Percentiles rank a stretch among this genome's conserved stretches.
phyloP scores from a whole-genome alignment of 2,329 filamentous ascomycete genomes.

The Fusarium sp. region DNA sequence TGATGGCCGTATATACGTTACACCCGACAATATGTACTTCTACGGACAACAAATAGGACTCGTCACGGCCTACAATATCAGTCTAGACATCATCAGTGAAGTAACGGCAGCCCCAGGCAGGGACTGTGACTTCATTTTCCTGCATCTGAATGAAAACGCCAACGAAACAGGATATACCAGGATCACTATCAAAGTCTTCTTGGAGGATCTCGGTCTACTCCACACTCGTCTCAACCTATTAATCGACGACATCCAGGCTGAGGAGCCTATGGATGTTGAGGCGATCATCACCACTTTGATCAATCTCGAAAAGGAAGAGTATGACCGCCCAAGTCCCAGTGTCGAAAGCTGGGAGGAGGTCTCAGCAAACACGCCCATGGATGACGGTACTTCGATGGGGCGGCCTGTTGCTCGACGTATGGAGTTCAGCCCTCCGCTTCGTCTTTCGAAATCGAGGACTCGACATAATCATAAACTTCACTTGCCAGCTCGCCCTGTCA shows the following conservation, averaged over 20 bases:
- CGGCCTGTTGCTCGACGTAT: constrained; percentile 46
- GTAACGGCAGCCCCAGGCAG: constrained; percentile 89
- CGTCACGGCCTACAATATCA: constrained; percentile 82
- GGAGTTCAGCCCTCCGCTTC: constrained; percentile 50
- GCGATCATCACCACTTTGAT: constrained; percentile 77
- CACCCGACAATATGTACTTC: constrained; percentile 88
- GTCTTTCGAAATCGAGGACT: constrained; percentile 46
- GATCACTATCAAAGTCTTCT: constrained; percentile 90
- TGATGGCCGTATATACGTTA: constrained; percentile 85
- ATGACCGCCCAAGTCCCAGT: constrained; percentile 71
- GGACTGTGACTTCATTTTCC: constrained; percentile 91
- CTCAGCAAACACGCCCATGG: constrained; percentile 68
- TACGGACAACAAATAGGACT: constrained; percentile 95
- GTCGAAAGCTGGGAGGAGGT: constrained; percentile 93
- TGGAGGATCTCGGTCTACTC: constrained; percentile 85
- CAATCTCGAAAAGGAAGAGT: constrained; percentile 74
- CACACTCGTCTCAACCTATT: constrained; percentile 86
- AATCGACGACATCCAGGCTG: constrained; percentile 79
- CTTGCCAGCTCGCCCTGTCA: constrained; percentile 80
- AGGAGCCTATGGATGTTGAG: constrained; percentile 73
- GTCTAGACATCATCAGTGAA: constrained; percentile 80
- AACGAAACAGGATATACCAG: constrained; percentile 73
- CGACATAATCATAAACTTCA: constrained; percentile 75
- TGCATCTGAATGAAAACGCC: constrained; percentile 75
- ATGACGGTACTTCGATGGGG: constrained; percentile 57